Evolutionary conservation across 768 basidiomycete species (phyloP).

Genomic region (Mycena rebaudengoi): DNA sequence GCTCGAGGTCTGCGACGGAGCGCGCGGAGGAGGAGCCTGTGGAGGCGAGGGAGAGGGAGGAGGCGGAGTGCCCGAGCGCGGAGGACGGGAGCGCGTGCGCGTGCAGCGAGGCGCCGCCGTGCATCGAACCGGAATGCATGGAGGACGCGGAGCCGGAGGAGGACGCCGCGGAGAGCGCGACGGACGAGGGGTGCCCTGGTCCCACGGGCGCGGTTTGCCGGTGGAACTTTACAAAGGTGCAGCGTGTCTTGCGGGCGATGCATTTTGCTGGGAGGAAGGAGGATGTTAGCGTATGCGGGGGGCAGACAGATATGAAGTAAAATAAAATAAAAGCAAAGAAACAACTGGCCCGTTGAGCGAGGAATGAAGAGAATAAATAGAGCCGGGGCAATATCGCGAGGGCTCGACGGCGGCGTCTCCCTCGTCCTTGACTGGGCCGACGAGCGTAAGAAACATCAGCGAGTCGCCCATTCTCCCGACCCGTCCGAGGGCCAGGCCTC

Average conservation of each 20-base stretch:
- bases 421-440: too few relatives aligned
- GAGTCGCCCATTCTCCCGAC: too few relatives aligned
- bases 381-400: too few relatives aligned
- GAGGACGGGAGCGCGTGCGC: background rate
- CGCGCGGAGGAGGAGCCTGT: background rate
- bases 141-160: conserved; percentile 1
- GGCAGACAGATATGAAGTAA: too few relatives aligned
- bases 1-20: background rate
- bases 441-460: too few relatives aligned
- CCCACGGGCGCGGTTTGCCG: conserved; percentile 83
- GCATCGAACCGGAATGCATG: background rate
- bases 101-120: background rate
- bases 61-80: background rate
- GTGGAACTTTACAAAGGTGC: conserved; percentile 86
- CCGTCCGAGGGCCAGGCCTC: too few relatives aligned
- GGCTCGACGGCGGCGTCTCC: too few relatives aligned
- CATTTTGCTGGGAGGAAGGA: conserved; percentile 69
- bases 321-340: too few relatives aligned
- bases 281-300: background rate
- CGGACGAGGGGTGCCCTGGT: conserved; percentile 67
- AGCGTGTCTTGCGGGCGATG: conserved; percentile 70
- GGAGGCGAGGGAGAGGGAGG: background rate
- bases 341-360: too few relatives aligned
- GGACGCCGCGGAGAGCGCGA: conserved; percentile 30
- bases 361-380: too few relatives aligned